Base-by-base conservation (phyloP, 1,284 basidiomycete genomes). In the Melampsora americana region DNA sequence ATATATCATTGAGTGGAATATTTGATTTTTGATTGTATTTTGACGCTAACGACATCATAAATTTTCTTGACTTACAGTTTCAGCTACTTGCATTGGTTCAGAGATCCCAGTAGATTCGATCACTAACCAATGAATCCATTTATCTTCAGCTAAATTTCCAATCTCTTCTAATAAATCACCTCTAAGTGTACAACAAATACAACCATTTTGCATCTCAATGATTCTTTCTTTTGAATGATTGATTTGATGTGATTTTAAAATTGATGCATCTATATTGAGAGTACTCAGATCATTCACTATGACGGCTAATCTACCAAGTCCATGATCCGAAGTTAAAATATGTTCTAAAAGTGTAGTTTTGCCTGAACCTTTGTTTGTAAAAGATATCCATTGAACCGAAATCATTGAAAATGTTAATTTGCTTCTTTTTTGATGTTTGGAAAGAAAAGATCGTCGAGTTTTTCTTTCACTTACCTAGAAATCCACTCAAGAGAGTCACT, bases 101-200 rank as follows among this genome's bases (percentile, higher is more conserved):
- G 83, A 84, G 42, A 85, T 84, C 53, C 85, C 85, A 1, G 83
- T 83, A 32, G 81, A 82, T 77, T 86, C 85, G 75, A 86, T 85
- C 74, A 85, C 79, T 23, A 86, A 81, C 78, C 84, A 84, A 77
- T 86, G 85, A 71, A 85, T 83, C 12, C 79, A 77, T 5, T 80
- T 79, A 35, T 82, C 79, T 30, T 83, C 81, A 0, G 85, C 84
- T 0, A 86, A 79, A 5, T 79, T 79, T 0, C 84, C 84, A 16
- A 86, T 83, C 77, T 85, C 84, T 74, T 85, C 85, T n/a, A 86
- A 80, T 44, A 86, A 77, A 74, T 86, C 85, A 6, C 83, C 84
- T 46, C 85, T 83, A 1, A 86, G 81, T 0, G 85, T 86, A 78
- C 85, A 85, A 81, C 85, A 86, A 73, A 86, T 85, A 78, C 85